A percentile compares a stretch with the other conserved stretches of the same genome.
These are phyloP conservation scores for Populus tomentosa DNA, from an alignment of 441 rosid species.

Conservation along the genomic window DNA sequence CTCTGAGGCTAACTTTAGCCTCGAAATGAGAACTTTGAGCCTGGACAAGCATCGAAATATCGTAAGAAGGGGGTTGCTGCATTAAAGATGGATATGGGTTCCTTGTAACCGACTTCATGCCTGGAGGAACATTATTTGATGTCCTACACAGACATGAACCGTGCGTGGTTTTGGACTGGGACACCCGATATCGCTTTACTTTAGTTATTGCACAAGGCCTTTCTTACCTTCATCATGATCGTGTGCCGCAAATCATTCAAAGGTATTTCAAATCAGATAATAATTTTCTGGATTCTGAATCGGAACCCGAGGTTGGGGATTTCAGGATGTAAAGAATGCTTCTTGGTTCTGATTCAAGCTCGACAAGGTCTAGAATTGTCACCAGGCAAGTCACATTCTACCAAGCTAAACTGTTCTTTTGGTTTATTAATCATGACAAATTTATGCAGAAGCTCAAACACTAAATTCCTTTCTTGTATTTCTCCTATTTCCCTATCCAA, in stretches of 20 bases:
- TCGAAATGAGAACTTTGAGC: conserved; percentile 39
- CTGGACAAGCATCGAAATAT: conserved; percentile 41
- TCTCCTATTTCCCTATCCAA: background rate
- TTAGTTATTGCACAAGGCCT: conserved; percentile 46
- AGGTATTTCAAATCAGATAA: conserved; percentile 44
- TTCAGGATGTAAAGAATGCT: conserved; percentile 43
- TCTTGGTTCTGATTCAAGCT: conserved; percentile 23
- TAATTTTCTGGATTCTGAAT: conserved; percentile 39
- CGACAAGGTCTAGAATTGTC: conserved; percentile 40
- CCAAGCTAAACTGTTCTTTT: background rate
- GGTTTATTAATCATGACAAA: background rate
- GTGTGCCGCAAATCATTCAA: conserved; percentile 43
- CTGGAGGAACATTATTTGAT: conserved; percentile 38
- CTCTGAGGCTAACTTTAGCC: conserved; percentile 26
- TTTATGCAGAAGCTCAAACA: background rate
- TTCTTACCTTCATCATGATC: conserved; percentile 46
- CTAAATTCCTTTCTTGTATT: background rate
- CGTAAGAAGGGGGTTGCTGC: conserved; percentile 37
- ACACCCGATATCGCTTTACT: conserved; percentile 32
- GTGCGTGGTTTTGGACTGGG: conserved; percentile 29
- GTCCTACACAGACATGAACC: conserved; percentile 30
- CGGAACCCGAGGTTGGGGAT: conserved; percentile 44
- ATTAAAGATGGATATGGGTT: conserved; percentile 35
- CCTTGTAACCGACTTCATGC: conserved; percentile 40
- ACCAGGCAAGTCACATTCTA: conserved; percentile 31